Evolutionary conservation across 2,329 filamentous ascomycete genomes (phyloP), one percentile per base, ranked within the genome.

Genomic region (Xylaria sp.): DNA sequence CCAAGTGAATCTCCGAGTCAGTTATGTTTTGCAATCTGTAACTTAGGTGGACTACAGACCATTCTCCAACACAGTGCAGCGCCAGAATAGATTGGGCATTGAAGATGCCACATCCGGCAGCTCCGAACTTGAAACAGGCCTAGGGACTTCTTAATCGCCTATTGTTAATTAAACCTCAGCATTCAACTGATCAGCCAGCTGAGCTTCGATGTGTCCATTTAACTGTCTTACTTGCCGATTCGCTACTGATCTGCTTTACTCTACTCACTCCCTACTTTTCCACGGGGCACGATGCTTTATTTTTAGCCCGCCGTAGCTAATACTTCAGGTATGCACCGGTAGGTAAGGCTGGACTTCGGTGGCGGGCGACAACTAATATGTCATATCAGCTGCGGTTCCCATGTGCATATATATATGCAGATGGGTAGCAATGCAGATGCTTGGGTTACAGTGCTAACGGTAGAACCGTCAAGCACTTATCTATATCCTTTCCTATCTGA

Each of bases 391-490:
- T 61, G 50, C 36, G 20, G 53, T 57, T 55, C 52, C 30, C 18
- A 36, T 30, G 45, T 53, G 45, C 25, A 65, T 13, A 41, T 56
- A 60, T 56, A 60, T 57, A 57, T 56, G 50, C 52, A 56, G 48
- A 20, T 41, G 23, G 50, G 66, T 58, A 28, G 36, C 61, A 61
- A 13, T 65, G 66, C 66, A 68, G 57, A 20, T 55, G 15, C 45
- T 68, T 57, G 52, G 66, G 66, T 68, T 61, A 39, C 62, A 68
- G 4, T 18, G 45, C 58, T 48, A 65, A 39, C 61, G 52, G 58
- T 65, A 68, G 62, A 53, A 41, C 32, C 32, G 56, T 60, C 48
- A 52, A 60, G 46, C 46, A 67, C 65, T 65, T 65, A 60, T 65
- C 62, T 65, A 32, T 28, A 25, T 30, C 25, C 32, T 39, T 53